Percentiles rank a stretch among this genome's conserved stretches.
phyloP scores from a whole-genome alignment of 2,329 filamentous ascomycete genomes.

The Trichoderma breve region DNA sequence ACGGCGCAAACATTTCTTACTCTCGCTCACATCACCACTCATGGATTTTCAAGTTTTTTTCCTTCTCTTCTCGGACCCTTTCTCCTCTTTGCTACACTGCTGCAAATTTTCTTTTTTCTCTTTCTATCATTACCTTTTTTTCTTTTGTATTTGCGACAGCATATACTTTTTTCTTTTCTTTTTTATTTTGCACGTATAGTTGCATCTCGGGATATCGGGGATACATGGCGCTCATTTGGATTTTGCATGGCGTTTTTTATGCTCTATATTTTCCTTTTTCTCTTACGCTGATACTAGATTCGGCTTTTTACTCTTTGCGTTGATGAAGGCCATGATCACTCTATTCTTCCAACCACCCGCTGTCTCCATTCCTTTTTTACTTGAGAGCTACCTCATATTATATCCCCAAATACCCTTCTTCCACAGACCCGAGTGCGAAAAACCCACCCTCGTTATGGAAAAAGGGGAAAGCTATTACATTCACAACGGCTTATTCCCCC shows the following conservation, averaged over 20 bases:
- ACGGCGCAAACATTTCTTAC: background rate
- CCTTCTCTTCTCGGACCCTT: background rate
- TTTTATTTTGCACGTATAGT: conserved; percentile 11
- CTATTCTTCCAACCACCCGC: conserved; percentile 9
- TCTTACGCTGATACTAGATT: background rate
- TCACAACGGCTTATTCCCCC: background rate
- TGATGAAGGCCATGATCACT: conserved; percentile 17
- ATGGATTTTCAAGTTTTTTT: background rate
- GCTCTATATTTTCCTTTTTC: background rate
- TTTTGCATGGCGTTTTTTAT: conserved; percentile 18
- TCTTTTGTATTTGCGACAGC: conserved; percentile 15
- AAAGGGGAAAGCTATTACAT: background rate
- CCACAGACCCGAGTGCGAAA: conserved; percentile 3
- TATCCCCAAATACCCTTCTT: conserved; percentile 11
- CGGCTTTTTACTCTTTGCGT: background rate
- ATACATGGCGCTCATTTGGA: conserved; percentile 20
- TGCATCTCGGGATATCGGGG: conserved; percentile 16
- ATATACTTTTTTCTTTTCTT: conserved; percentile 13
- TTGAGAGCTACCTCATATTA: conserved; percentile 5
- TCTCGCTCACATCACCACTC: conserved; percentile 13
- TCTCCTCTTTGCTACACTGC: conserved; percentile 2
- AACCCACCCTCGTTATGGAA: background rate
- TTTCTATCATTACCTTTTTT: background rate
- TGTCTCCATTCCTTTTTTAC: conserved; percentile 10
- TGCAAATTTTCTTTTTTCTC: conserved; percentile 2